A percentile compares a stretch with the other conserved stretches of the same genome.
These are phyloP conservation scores for Cruciata laevipes DNA, from an alignment of 257 asterid genomes.

Conservation along the genomic window DNA sequence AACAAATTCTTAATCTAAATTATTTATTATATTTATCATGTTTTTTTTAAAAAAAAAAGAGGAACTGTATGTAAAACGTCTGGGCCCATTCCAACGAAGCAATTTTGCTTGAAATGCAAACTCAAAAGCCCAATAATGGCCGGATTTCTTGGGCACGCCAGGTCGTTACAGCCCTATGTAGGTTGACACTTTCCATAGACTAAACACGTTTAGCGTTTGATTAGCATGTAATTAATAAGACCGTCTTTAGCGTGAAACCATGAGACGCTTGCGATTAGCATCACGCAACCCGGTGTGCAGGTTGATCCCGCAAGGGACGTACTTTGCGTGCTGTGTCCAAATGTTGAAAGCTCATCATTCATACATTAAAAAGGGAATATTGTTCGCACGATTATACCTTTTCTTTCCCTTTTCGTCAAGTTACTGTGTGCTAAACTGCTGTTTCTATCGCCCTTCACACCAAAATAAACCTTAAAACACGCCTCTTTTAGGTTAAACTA, in stretches of 20 bases:
- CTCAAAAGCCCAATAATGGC: conserved; percentile 2
- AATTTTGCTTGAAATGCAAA: not conserved
- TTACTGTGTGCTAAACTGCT: not conserved
- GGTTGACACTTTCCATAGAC: not conserved
- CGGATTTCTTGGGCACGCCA: not conserved
- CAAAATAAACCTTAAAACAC: not conserved
- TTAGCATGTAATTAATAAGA: not conserved
- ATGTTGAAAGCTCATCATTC: not conserved
- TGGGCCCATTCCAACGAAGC: not conserved
- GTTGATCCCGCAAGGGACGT: conserved; percentile 4
- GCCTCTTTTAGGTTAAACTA: not conserved
- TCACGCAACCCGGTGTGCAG: conserved; percentile 9
- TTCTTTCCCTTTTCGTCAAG: not conserved
- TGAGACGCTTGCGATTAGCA: not conserved
- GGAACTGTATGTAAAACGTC: not conserved
- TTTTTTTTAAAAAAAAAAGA: too few species aligned
- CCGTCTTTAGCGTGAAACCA: not conserved
- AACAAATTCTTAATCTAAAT: too few species aligned
- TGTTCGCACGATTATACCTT: not conserved
- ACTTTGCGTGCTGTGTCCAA: not conserved
- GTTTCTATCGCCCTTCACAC: not conserved
- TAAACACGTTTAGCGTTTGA: not conserved
- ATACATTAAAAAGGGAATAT: not conserved
- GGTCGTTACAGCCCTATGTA: not conserved
- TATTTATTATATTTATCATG: too few species aligned